Base-by-base conservation (phyloP, 179 eudicot species). In the Drosera spatulata region DNA sequence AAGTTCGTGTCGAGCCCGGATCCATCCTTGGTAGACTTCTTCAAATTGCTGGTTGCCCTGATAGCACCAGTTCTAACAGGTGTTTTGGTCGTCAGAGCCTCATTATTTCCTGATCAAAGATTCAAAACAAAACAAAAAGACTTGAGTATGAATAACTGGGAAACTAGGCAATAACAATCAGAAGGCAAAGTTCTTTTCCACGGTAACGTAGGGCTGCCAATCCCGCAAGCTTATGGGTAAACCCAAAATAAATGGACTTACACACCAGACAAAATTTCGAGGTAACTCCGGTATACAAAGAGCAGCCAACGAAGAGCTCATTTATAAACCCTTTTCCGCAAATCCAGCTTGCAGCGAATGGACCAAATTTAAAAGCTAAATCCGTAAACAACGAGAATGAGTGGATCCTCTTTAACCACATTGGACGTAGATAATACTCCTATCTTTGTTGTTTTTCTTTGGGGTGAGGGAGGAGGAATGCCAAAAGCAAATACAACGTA, bases 51-150 rank as follows among this genome's bases (percentile, higher is more conserved):
- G 4, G 76, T 78, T 65, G 71, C 78, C 73, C 77, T 88, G 46
- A 56, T 70, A 50, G 79, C 59, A 66, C 74, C 59, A 68, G 76
- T 68, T 73, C 63, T 79, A 42, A 66, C 69, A 1, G 72, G 71
- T 57, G 70, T 72, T 73, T 64, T 79, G 58, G 61, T 54, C 41
- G 72, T 61, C 74, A 69, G 84, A 66, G 74, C 59, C 39, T 68
- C 74, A 67, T 62, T 80, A 65, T 70, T 66, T 67, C 80, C 94
- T 86, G 80, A 37, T 66, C 56, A 63, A 64, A 64, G 33, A 22
- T 22, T 14, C 39, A 62, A 53, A 39, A 53, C 2, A 42, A 50
- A n/a, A 41, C 44, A 62, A 12, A 38, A 50, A 53, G 15, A 14
- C 3, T 39, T 12, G 48, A 48, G 7, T 14, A 41, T 39, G 9